These are phyloP conservation scores for Ogataea pini DNA, from an alignment of 805 yeast species.

Conservation along the genomic window DNA sequence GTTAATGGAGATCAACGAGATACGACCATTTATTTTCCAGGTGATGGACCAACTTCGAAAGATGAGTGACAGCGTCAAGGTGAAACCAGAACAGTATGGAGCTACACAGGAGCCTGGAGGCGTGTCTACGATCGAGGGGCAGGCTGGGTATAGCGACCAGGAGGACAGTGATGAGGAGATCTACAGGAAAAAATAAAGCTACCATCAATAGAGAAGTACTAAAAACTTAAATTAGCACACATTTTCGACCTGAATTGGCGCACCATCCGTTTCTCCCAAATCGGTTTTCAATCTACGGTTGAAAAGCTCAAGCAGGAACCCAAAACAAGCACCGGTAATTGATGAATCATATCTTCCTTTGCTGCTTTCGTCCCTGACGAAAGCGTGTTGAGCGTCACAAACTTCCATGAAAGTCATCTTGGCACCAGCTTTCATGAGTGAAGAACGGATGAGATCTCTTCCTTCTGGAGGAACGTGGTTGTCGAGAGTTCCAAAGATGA, in stretches of 20 bases:
- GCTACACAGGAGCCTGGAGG: conserved; percentile 10
- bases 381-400: conserved; percentile 82
- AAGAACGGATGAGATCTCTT: conserved; percentile 65
- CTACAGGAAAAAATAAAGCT: conserved; percentile 17
- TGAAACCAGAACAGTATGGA: conserved; percentile 10
- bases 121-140: conserved; percentile 1
- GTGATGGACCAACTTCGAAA: conserved; percentile 78
- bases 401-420: conserved; percentile 72
- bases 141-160: conserved; percentile 15
- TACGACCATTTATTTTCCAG: conserved; percentile 76
- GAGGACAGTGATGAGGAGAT: conserved; percentile 31
- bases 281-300: conserved; percentile 66
- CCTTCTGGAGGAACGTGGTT: conserved; percentile 81
- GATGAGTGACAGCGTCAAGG: conserved; percentile 42
- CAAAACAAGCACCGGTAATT: conserved; percentile 64
- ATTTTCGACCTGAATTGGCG: conserved; percentile 52
- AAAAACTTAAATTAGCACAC: conserved; percentile 50
- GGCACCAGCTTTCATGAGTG: conserved; percentile 57
- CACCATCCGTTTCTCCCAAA: conserved; percentile 62
- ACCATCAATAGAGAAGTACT: not conserved
- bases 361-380: conserved; percentile 73
- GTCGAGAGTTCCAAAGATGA: conserved; percentile 78
- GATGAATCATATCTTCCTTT: conserved; percentile 86
- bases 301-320: conserved; percentile 69
- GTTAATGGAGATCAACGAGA: conserved; percentile 81